phyloP scores from a whole-genome alignment of 805 yeast species.

The Candida peoriensis region DNA sequence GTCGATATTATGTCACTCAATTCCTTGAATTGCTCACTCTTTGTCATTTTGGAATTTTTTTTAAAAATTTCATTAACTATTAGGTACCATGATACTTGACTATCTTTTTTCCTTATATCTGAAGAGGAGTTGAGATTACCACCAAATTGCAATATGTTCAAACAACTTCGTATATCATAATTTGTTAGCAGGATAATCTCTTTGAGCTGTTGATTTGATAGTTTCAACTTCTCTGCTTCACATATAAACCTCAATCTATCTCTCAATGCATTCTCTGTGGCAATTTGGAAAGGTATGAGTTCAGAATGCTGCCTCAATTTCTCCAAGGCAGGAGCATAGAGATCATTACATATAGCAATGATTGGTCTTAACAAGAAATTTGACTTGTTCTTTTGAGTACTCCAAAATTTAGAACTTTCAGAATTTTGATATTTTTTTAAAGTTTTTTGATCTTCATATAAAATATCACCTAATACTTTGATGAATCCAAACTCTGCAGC shows the following conservation, averaged over 20 bases:
- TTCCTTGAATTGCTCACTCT: conserved; percentile 43
- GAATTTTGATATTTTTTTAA: conserved; percentile 28
- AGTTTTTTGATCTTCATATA: conserved; percentile 53
- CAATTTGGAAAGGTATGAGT: conserved; percentile 57
- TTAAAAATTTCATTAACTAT: conserved; percentile 59
- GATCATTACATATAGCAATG: conserved; percentile 87
- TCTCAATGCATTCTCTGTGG: conserved; percentile 42
- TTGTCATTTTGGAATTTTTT: conserved; percentile 40
- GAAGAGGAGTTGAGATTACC: conserved; percentile 14
- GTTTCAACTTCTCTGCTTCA: conserved; percentile 43
- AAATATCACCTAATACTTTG: conserved; percentile 50
- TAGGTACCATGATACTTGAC: conserved; percentile 60
- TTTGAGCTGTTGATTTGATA: conserved; percentile 48
- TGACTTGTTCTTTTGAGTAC: conserved; percentile 29
- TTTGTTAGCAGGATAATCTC: conserved; percentile 68
- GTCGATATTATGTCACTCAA: conserved; percentile 42
- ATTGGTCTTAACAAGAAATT: conserved; percentile 71
- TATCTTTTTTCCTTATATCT: conserved; percentile 46
- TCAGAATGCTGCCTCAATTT: conserved; percentile 71
- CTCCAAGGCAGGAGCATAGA: conserved; percentile 71
- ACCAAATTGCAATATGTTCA: conserved; percentile 74
- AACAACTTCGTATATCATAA: conserved; percentile 81
- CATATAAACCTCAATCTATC: conserved; percentile 49
- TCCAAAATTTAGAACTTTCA: conserved; percentile 20
- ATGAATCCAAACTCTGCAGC: conserved; percentile 62